Percentiles rank a stretch among this genome's conserved stretches.
Evolutionary conservation across 2,329 filamentous ascomycete genomes (phyloP).

Genomic region (Trichoderma gracile): DNA sequence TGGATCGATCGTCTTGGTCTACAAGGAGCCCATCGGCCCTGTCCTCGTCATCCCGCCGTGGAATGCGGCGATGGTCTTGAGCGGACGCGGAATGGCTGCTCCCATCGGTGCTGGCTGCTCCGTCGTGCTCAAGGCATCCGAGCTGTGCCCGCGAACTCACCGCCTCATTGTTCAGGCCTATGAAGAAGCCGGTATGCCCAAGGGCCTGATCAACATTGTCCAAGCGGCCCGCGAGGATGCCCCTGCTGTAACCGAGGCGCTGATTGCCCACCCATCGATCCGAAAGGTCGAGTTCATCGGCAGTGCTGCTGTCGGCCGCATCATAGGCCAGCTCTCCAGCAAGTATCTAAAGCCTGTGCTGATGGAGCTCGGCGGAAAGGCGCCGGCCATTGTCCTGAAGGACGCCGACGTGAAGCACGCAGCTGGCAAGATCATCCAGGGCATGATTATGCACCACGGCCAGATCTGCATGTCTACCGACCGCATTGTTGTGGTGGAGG

Average conservation of each 20-base stretch:
- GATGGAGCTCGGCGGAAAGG: conserved; percentile 53
- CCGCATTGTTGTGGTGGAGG: conserved; percentile 47
- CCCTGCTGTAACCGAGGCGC: conserved; percentile 36
- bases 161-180: conserved; percentile 40
- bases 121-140: conserved; percentile 38
- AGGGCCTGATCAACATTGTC: conserved; percentile 45
- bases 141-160: conserved; percentile 37
- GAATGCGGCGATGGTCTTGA: not conserved
- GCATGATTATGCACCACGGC: conserved; percentile 44
- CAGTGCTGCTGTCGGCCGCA: conserved; percentile 44
- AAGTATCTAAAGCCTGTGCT: conserved; percentile 47
- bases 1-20: conserved; percentile 9
- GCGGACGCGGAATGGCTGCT: not conserved
- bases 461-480: conserved; percentile 75
- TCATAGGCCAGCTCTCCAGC: conserved; percentile 42
- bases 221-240: conserved; percentile 38
- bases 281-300: conserved; percentile 49
- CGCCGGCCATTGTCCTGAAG: conserved; percentile 44
- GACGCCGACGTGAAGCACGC: conserved; percentile 49
- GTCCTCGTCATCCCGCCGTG: conserved; percentile 79
- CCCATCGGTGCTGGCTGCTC: conserved; percentile 15
- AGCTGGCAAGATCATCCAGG: conserved; percentile 33
- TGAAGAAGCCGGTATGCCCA: conserved; percentile 45
- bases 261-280: conserved; percentile 42
- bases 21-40: conserved; percentile 75